Evolutionary conservation across 352 stramenopile genomes (phyloP).

Genomic region (Phytophthora fragariae): DNA sequence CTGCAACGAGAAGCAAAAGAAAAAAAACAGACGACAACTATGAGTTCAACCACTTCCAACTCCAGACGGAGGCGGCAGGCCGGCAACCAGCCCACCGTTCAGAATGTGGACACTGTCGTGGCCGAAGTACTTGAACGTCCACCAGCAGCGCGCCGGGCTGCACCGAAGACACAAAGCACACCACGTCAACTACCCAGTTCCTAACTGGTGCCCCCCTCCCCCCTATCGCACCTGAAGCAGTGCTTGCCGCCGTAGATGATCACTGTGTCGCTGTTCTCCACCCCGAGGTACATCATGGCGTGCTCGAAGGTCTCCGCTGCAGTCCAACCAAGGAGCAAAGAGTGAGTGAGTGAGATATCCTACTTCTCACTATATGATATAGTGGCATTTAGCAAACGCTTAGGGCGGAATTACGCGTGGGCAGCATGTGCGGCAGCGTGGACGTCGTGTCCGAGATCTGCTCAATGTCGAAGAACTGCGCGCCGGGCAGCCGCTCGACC

Average conservation of each 20-base stretch:
- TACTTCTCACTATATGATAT: background rate
- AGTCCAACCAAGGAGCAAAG: background rate
- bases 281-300: constrained; percentile 69
- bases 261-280: constrained; percentile 75
- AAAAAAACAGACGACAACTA: background rate
- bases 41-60: background rate
- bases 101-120: constrained; percentile 90
- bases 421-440: constrained; percentile 89
- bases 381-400: background rate
- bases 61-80: background rate
- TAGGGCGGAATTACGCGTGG: constrained; percentile 36
- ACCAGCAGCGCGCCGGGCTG: constrained; percentile 85
- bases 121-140: constrained; percentile 92
- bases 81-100: constrained; percentile 56
- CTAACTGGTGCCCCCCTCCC: background rate
- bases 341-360: too few relatives aligned
- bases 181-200: background rate
- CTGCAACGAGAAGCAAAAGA: constrained; percentile 21
- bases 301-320: constrained; percentile 71
- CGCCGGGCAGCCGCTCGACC: constrained; percentile 73
- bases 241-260: constrained; percentile 86
- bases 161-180: background rate
- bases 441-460: constrained; percentile 75
- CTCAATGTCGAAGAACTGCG: constrained; percentile 94
- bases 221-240: constrained; percentile 70